Evolutionary conservation across 495 filamentous ascomycete genomes (phyloP), one percentile per base, ranked within the genome.

Genomic region (Parathielavia hyrcaniae): DNA sequence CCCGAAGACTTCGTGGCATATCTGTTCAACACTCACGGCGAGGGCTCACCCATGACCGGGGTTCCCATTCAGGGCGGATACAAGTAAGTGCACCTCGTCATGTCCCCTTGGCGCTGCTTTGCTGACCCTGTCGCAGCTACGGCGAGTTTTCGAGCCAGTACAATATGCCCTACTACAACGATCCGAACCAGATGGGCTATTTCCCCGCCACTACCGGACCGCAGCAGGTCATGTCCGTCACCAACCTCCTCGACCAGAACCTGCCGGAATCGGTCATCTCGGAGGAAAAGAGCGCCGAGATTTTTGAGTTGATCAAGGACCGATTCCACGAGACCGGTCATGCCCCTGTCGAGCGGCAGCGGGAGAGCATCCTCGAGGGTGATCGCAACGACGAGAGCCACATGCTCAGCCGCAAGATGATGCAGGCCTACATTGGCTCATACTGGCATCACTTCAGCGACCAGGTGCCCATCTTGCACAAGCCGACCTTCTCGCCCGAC

Each of bases 381-480:
- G 85, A 93, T 56, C 79, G 84, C 53, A 82, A 85, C 57, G 81
- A 85, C 26, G 84, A 79, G 44, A 70, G 62, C 30, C 92, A 97
- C 68, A 85, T 95, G 64, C 73, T 97, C 57, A 95, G 92, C 64
- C 74, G 91, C 55, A 85, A 84, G 64, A 96, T 93, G 87, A 95
- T 98, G 88, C 89, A 96, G 73, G 83, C 84, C 10, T 98, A 97
- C 68, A 90, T 97, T 64, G 82, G 84, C 5, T 93, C 90, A 14
- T 98, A 90, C 70, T 98, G 93, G 93, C 78, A 85, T 51, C 89
- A 97, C 68, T 95, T 97, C 62, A 95, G 95, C 71, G 84, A 90
- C 52, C 93, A 98, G 67, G 78, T 98, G 59, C 93, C 93, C 6
- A 95, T 98, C 53, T 78, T 98, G 41, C 93, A 98, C 67, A 87